Base-by-base conservation (phyloP, 352 stramenopile genomes). In the Thalassiosira exigua region DNA sequence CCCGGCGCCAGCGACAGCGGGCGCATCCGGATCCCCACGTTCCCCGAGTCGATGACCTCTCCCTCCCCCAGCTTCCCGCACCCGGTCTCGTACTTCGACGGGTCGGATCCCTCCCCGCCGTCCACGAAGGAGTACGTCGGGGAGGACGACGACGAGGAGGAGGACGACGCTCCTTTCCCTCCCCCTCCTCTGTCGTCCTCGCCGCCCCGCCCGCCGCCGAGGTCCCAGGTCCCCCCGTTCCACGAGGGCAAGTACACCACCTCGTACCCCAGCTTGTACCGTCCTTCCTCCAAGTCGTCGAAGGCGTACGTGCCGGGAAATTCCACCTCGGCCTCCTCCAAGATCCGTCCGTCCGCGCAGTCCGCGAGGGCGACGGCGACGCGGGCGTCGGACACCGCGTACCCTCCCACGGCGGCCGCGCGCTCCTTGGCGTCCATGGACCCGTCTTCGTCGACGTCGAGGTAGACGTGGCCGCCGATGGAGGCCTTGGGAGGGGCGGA, bases 301-400 rank as follows among this genome's bases (percentile, higher is more conserved):
- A 83, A 83, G 19, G 39, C 42, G 42, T 83, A 83, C 17, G 41
- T 73, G 14, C 75, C 67, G 2, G 75, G 75, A 12, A 83, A 83
- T 7, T n/a, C 5, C 2, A 75, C 58, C 3, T 70, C 42, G 4
- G 36, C 14, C 0, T 39, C 58, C 21, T 52, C 30, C 1, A 73
- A 29, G 17, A 79, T 41, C 21, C 26, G 19, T 24, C 70, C 21
- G n/a, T 54, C 33, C 30, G 59, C 30, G 24, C 75, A 83, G 62
- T 83, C 61, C 14, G 58, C 71, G 17, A 83, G 27, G 4, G 75
- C 69, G 22, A 83, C 60, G 17, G 64, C 33, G 22, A 83, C 65
- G 19, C 57, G 42, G n/a, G 60, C 68, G 69, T 83, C 67, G 26
- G 59, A 48, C 12, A 83, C 61, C 21, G 60, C 67, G 51, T 83